phyloP scores from a whole-genome alignment of 1,284 basidiomycete species.

The Coniophora puteana region DNA sequence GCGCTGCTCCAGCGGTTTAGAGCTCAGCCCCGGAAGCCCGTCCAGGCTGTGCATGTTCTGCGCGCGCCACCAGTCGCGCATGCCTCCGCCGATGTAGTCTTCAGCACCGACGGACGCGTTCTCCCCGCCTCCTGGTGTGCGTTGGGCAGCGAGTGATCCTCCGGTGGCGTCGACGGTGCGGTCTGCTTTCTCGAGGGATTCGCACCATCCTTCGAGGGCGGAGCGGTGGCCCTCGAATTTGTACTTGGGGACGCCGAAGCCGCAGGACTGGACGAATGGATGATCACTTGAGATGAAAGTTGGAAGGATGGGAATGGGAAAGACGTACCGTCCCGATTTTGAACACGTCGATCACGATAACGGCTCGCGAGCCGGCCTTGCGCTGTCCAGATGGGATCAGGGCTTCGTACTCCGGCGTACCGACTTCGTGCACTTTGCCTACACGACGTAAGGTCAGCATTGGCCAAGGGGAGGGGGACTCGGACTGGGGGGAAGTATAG shows the following conservation, averaged over 20 bases:
- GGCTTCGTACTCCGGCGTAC: constrained; percentile 45
- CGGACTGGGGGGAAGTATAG: constrained; percentile 1
- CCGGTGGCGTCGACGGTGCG: constrained; percentile 8
- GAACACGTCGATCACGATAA: constrained; percentile 46
- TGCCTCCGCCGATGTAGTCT: constrained; percentile 28
- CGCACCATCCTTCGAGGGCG: constrained; percentile 32
- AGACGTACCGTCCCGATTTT: constrained; percentile 45
- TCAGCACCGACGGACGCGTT: constrained; percentile 10
- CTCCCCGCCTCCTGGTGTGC: neutral
- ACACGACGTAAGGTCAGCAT: neutral
- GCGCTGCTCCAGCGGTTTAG: too few relatives aligned
- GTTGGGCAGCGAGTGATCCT: constrained; percentile 11
- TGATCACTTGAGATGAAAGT: constrained; percentile 1
- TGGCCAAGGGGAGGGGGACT: neutral
- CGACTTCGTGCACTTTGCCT: constrained; percentile 50
- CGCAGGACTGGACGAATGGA: constrained; percentile 38
- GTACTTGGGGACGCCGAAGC: constrained; percentile 47
- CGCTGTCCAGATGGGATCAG: constrained; percentile 38
- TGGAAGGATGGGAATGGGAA: neutral
- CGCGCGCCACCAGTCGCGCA: constrained; percentile 41
- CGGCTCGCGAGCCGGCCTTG: constrained; percentile 46
- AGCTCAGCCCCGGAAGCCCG: constrained; percentile 45
- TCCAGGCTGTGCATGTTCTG: constrained; percentile 40
- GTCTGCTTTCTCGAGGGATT: constrained; percentile 17
- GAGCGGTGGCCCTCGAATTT: constrained; percentile 43